Evolutionary conservation across 208 protist genomes (phyloP), one percentile per base, ranked within the genome.

Genomic region (Crithidia brevicula): DNA sequence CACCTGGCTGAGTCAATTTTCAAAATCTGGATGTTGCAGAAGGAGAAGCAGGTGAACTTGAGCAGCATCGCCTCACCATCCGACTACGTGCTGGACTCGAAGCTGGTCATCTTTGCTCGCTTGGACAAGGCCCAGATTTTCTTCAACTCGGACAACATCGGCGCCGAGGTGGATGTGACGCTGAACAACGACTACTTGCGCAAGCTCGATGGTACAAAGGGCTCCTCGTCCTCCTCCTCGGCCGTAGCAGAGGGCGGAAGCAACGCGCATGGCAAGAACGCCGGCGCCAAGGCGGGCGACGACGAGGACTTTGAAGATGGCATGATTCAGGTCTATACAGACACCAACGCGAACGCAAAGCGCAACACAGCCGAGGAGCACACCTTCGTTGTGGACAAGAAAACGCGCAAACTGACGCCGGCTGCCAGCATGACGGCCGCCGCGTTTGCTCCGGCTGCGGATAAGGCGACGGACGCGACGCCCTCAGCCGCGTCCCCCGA

Each of bases 21-120:
- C 67, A 70, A 86, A 16, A 76, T 78, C n/a, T 95, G 85, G 84
- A 52, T 79, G 34, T 53, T 83, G 47, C 89, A 95, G 50, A 59
- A 67, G 38, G 62, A 78, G 11, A 72, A 81, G 47, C 59, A 83
- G 54, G 66, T 62, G n/a, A 90, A 92, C 54, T 53, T 92, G 18
- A 79, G 83, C 54, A 72, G 67, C 61, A 79, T 92, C 56, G 83
- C 86, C 16, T 76, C 69, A 0, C 76, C 84, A 7, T 71, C 63
- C 3, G 89, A 95, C 63, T 87, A 86, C 63, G 74, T 95, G 28
- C 43, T 95, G 3, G 71, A 72, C 50, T 72, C 78, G 20, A 76
- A 89, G 53, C 66, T 95, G 2, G 64, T 82, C 23, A 66, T 78
- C 67, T 95, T 88, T 31, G 77, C 82, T 18, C 69, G 64, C 36